phyloP scores from a whole-genome alignment of 1,284 basidiomycete species.

The Cryptococcus hybrid region DNA sequence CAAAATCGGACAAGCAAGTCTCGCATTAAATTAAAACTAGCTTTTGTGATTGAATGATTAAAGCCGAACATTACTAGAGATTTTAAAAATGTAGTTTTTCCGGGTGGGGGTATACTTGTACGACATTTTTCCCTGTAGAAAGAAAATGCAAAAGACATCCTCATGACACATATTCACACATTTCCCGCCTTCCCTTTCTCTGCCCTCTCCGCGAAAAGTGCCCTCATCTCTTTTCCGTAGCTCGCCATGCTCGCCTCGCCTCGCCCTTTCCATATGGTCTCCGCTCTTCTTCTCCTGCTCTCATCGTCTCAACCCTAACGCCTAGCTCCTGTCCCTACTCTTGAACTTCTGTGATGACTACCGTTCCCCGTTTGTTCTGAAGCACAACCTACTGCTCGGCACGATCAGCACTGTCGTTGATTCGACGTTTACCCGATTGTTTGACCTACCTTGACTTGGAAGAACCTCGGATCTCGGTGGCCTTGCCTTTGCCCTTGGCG shows the following conservation, averaged over 20 bases:
- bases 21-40: no score
- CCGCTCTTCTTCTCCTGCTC: neutral
- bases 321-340: neutral
- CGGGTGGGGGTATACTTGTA: no score
- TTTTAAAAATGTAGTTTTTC: no score
- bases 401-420: slow-evolving; percentile 12
- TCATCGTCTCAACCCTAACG: neutral
- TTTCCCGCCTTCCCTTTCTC: neutral
- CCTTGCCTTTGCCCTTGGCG: slow-evolving; percentile 22
- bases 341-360: slow-evolving; percentile 30
- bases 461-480: slow-evolving; percentile 28
- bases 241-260: neutral
- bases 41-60: no score
- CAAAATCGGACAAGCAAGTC: no score
- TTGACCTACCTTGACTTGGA: slow-evolving; percentile 28
- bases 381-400: slow-evolving; percentile 33
- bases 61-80: no score
- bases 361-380: slow-evolving; percentile 24
- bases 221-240: neutral
- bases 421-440: neutral
- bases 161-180: neutral
- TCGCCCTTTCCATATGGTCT: neutral
- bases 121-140: no score
- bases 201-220: neutral
- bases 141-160: no score